A percentile compares a stretch with the other conserved stretches of the same genome.
These are phyloP conservation scores for Wickerhamomyces sp. DNA, from an alignment of 1,139 yeast genomes.

Conservation along the genomic window DNA sequence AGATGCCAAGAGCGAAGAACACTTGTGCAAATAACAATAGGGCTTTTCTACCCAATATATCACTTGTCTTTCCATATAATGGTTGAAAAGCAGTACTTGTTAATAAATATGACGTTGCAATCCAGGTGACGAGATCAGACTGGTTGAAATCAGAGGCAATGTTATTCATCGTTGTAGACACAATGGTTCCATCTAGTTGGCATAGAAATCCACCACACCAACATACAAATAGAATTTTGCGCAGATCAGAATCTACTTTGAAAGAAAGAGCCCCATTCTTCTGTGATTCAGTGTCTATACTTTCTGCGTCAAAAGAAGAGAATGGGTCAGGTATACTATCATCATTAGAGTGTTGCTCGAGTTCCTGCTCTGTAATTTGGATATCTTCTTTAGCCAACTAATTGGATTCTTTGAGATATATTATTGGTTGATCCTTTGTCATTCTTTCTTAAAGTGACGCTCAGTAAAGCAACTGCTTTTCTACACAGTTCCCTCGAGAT, in stretches of 20 bases:
- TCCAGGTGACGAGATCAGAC: slow-evolving; percentile 56
- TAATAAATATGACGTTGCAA: slow-evolving; percentile 58
- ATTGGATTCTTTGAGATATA: neutral
- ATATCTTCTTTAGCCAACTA: neutral
- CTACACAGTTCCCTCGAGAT: no score
- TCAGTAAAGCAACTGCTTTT: no score
- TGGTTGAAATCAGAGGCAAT: slow-evolving; percentile 60
- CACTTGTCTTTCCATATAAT: slow-evolving; percentile 49
- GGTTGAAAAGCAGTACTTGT: slow-evolving; percentile 73
- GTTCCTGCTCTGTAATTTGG: neutral
- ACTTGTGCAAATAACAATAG: slow-evolving; percentile 39
- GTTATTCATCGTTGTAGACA: slow-evolving; percentile 57
- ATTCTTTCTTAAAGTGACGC: no score
- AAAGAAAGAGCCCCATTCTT: neutral
- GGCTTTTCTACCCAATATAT: slow-evolving; percentile 46
- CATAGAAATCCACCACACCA: slow-evolving; percentile 53
- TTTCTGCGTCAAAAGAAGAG: neutral
- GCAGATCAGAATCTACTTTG: neutral
- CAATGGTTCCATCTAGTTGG: slow-evolving; percentile 61
- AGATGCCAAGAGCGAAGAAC: slow-evolving; percentile 40
- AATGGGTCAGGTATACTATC: neutral
- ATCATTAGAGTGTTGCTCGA: neutral
- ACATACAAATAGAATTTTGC: slow-evolving; percentile 20
- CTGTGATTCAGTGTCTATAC: neutral
- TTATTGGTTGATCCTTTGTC: neutral